These are phyloP conservation scores for Escallonia herrerae DNA, from an alignment of 129 eudicot species.

Conservation along the genomic window DNA sequence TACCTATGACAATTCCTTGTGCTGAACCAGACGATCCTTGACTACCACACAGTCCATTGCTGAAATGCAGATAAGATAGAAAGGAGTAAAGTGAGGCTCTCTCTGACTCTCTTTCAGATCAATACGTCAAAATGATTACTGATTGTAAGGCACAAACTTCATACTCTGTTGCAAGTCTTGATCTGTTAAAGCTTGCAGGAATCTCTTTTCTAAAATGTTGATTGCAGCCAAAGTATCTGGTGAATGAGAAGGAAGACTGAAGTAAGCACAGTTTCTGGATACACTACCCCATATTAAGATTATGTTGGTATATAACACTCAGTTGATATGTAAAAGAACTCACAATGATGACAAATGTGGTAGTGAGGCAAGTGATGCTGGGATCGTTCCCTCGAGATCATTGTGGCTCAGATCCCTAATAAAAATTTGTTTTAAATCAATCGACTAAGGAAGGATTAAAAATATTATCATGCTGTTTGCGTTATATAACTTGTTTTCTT, in stretches of 20 bases:
- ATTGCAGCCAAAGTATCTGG: slow-evolving; percentile 74
- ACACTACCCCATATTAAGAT: background rate
- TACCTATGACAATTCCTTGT: slow-evolving; percentile 32
- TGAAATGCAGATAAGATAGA: slow-evolving; percentile 21
- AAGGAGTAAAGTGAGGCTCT: background rate
- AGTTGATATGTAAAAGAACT: slow-evolving; percentile 24
- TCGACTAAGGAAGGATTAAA: slow-evolving; percentile 4
- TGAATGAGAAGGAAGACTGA: slow-evolving; percentile 1
- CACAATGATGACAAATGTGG: slow-evolving; percentile 50
- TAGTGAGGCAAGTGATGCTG: slow-evolving; percentile 41
- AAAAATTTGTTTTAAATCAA: slow-evolving; percentile 4
- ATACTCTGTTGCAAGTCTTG: slow-evolving; percentile 67
- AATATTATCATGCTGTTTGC: background rate
- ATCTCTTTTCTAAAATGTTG: slow-evolving; percentile 34
- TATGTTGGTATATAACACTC: background rate
- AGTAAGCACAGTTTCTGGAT: background rate
- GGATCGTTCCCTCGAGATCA: slow-evolving; percentile 55
- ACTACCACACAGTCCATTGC: slow-evolving; percentile 47
- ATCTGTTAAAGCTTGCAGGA: slow-evolving; percentile 32
- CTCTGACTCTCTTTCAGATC: background rate
- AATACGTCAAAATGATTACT: background rate
- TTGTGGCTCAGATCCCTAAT: slow-evolving; percentile 75
- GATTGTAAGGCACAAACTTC: slow-evolving; percentile 17
- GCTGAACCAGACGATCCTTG: slow-evolving; percentile 30
- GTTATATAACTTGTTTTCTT: background rate